A percentile compares a stretch with the other conserved stretches of the same genome.
Conservation (phyloP, 2,329 filamentous ascomycete genomes). For the Cladophialophora carrionii region DNA sequence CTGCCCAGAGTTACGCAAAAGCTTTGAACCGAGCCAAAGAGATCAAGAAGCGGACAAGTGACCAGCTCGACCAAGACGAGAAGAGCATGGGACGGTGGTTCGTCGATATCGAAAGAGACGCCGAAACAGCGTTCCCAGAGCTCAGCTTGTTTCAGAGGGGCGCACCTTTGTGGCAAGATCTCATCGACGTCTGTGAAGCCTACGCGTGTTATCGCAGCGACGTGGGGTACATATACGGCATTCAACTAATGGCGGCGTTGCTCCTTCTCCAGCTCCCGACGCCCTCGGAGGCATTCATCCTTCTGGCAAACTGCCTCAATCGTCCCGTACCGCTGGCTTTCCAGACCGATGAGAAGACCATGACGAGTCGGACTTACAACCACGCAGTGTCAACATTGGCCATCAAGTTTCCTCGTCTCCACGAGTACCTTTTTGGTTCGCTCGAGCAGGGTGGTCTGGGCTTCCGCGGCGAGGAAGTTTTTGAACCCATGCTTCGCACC, state of each 20-base stretch:
- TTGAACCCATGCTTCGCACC: slow-evolving; percentile 59
- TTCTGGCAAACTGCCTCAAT: slow-evolving; percentile 65
- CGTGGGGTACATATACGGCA: slow-evolving; percentile 63
- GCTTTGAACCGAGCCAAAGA: slow-evolving; percentile 60
- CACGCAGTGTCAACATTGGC: slow-evolving; percentile 59
- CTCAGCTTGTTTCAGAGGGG: slow-evolving; percentile 61
- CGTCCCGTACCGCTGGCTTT: slow-evolving; percentile 64
- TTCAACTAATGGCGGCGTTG: slow-evolving; percentile 63
- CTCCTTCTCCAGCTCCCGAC: slow-evolving; percentile 60
- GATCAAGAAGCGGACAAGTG: slow-evolving; percentile 46
- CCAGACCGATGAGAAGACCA: slow-evolving; percentile 60
- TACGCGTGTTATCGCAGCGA: slow-evolving; percentile 67
- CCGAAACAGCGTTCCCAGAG: slow-evolving; percentile 60
- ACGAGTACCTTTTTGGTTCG: slow-evolving; percentile 55
- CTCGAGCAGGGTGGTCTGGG: slow-evolving; percentile 38
- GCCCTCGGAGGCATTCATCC: slow-evolving; percentile 59
- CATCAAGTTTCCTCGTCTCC: slow-evolving; percentile 62
- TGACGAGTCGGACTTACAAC: slow-evolving; percentile 59
- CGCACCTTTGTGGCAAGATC: slow-evolving; percentile 58
- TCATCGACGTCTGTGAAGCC: slow-evolving; percentile 63
- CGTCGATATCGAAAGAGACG: slow-evolving; percentile 58
- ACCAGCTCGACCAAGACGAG: slow-evolving; percentile 49
- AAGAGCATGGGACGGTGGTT: slow-evolving; percentile 56
- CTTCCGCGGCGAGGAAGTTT: slow-evolving; percentile 48
- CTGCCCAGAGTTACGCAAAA: slow-evolving; percentile 59